These are phyloP conservation scores for Podaxis sp. DNA, from an alignment of 768 basidiomycete genomes.

Conservation along the genomic window DNA sequence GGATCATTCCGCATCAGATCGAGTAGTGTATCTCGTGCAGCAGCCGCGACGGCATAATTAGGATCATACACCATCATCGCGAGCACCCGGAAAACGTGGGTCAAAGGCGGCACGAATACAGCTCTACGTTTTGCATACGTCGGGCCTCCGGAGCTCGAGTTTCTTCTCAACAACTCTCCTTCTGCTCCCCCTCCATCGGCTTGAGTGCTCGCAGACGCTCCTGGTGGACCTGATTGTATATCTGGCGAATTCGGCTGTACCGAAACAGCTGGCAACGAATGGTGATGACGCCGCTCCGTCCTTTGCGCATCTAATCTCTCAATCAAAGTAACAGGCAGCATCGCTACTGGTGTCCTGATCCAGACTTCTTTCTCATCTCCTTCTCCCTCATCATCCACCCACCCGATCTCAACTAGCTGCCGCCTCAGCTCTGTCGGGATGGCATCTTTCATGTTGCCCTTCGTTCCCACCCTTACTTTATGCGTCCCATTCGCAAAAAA, in stretches of 20 bases:
- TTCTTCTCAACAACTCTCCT: slow-evolving; percentile 46
- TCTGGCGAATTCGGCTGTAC: slow-evolving; percentile 28
- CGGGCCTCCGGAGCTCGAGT: slow-evolving; percentile 48
- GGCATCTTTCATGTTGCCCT: slow-evolving; percentile 29
- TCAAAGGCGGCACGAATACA: slow-evolving; percentile 61
- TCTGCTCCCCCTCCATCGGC: slow-evolving; percentile 9
- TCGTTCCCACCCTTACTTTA: background rate
- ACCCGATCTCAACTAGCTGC: slow-evolving; percentile 70
- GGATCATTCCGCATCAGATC: slow-evolving; percentile 77
- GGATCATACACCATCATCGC: slow-evolving; percentile 48
- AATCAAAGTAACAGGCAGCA: slow-evolving; percentile 53
- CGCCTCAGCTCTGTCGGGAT: slow-evolving; percentile 63
- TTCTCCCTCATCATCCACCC: slow-evolving; percentile 51
- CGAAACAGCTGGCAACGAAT: background rate
- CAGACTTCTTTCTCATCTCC: slow-evolving; percentile 54
- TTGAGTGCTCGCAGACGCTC: background rate
- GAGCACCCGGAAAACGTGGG: slow-evolving; percentile 49
- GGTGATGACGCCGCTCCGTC: slow-evolving; percentile 13
- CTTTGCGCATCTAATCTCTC: slow-evolving; percentile 41
- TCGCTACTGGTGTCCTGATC: slow-evolving; percentile 61
- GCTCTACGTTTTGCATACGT: slow-evolving; percentile 53
- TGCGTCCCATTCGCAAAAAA: slow-evolving; percentile 47
- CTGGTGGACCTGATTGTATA: background rate
- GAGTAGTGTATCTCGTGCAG: slow-evolving; percentile 52
- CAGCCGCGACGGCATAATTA: slow-evolving; percentile 48